A percentile compares a stretch with the other conserved stretches of the same genome.
phyloP scores from a whole-genome alignment of 1,139 yeast genomes.

The Zhuliangozyma blackwelliae region DNA sequence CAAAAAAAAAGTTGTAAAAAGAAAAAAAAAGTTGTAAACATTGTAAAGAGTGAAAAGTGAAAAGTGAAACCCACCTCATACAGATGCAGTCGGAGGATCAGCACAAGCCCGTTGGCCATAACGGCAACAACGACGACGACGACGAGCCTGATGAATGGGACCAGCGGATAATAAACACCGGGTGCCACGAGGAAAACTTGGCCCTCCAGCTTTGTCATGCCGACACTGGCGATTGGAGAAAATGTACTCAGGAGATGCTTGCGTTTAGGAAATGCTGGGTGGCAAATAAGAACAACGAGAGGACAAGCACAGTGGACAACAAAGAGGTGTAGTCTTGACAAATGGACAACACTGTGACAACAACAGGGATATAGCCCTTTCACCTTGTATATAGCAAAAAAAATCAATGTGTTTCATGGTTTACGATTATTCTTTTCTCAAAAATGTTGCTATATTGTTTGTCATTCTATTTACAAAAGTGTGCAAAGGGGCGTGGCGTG shows the following conservation, averaged over 20 bases:
- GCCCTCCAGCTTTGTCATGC: conserved; percentile 72
- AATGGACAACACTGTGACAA: no score
- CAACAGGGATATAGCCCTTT: no score
- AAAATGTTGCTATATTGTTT: no score
- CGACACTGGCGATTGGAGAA: conserved; percentile 76
- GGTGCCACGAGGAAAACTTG: conserved; percentile 68
- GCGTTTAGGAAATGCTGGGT: conserved; percentile 71
- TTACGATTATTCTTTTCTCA: no score
- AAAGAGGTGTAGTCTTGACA: conserved; percentile 4
- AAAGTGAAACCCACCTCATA: no score
- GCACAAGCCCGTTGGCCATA: conserved; percentile 1
- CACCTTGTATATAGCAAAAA: not conserved
- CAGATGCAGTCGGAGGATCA: no score
- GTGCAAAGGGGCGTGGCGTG: no score
- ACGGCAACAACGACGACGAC: conserved; percentile 30
- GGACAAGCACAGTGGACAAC: conserved; percentile 49
- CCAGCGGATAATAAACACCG: conserved; percentile 64
- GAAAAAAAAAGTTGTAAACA: no score
- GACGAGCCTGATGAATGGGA: conserved; percentile 77
- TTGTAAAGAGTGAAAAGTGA: no score
- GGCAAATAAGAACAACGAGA: conserved; percentile 48
- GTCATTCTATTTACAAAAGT: no score
- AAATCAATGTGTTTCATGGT: no score
- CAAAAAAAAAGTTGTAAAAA: no score
- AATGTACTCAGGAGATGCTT: conserved; percentile 63